A percentile compares a stretch with the other conserved stretches of the same genome.
Evolutionary conservation across 176 grass and related monocot species (phyloP).

Genomic region (Alloteropsis semialata): DNA sequence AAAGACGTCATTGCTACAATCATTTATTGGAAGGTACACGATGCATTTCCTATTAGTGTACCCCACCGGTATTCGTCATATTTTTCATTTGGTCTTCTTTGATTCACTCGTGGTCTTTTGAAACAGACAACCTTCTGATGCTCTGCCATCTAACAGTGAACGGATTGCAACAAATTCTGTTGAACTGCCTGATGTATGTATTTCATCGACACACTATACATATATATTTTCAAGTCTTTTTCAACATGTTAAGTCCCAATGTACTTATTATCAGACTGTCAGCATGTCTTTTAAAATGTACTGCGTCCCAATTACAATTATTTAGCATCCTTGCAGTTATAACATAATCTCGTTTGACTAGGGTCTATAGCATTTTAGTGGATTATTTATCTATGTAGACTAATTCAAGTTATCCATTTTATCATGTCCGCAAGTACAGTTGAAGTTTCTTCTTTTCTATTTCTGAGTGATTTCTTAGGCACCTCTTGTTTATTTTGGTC

Average conservation of each 20-base stretch:
- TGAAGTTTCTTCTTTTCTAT: neutral
- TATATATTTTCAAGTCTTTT: neutral
- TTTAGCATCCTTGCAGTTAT: neutral
- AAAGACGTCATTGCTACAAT: slow-evolving; percentile 79
- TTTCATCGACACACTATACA: neutral
- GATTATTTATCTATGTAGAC: neutral
- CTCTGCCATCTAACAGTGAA: slow-evolving; percentile 53
- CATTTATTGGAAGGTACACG: slow-evolving; percentile 80
- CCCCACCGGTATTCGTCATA: neutral
- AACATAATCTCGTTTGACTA: neutral
- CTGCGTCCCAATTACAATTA: neutral
- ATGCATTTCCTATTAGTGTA: neutral
- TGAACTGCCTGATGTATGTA: slow-evolving; percentile 65
- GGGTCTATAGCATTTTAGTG: neutral
- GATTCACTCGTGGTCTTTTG: neutral
- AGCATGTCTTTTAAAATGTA: neutral
- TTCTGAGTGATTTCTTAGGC: neutral
- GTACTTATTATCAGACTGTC: neutral
- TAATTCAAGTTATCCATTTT: neutral
- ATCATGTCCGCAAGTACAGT: neutral
- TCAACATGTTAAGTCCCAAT: neutral
- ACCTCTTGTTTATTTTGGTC: neutral
- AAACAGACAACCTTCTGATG: slow-evolving; percentile 76
- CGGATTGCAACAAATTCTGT: slow-evolving; percentile 84
- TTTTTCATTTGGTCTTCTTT: slow-evolving; percentile 1